phyloP scores from a whole-genome alignment of 352 stramenopile genomes.

The Pythium periplocum region DNA sequence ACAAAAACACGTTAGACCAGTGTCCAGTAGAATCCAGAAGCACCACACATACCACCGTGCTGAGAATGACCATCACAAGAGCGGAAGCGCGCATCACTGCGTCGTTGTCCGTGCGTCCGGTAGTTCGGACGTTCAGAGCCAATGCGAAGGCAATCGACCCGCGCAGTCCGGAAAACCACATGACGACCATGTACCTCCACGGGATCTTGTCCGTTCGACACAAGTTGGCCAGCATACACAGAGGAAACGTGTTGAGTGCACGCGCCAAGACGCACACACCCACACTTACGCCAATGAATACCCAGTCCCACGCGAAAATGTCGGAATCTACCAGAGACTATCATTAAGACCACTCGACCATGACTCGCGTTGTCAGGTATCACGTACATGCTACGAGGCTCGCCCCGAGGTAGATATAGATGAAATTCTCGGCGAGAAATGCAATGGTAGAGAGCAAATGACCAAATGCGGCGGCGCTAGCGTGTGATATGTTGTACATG shows the following conservation, averaged over 20 bases:
- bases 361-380: too few species aligned
- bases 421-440: constrained; percentile 70
- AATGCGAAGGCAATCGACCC: constrained; percentile 67
- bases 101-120: constrained; percentile 1
- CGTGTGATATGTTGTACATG: constrained; percentile 61
- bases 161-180: constrained; percentile 7
- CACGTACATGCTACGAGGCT: constrained; percentile 52
- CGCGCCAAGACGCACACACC: constrained; percentile 59
- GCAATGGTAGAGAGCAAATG: constrained; percentile 58
- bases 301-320: constrained; percentile 40
- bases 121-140: constrained; percentile 24
- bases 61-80: constrained; percentile 14
- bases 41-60: constrained; percentile 12
- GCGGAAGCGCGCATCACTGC: constrained; percentile 5
- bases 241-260: constrained; percentile 83
- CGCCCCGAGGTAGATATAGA: constrained; percentile 55
- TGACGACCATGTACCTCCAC: constrained; percentile 57
- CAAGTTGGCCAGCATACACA: constrained; percentile 68
- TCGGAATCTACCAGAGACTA: constrained; percentile 10
- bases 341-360: too few species aligned
- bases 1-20: too few species aligned
- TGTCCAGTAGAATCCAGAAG: too few species aligned
- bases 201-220: constrained; percentile 13
- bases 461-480: constrained; percentile 50
- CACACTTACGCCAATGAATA: constrained; percentile 47